Percentiles rank a stretch among this genome's conserved stretches.
These are phyloP conservation scores for Ilyonectria mors-panacis DNA, from an alignment of 2,329 filamentous ascomycete species.

Conservation along the genomic window DNA sequence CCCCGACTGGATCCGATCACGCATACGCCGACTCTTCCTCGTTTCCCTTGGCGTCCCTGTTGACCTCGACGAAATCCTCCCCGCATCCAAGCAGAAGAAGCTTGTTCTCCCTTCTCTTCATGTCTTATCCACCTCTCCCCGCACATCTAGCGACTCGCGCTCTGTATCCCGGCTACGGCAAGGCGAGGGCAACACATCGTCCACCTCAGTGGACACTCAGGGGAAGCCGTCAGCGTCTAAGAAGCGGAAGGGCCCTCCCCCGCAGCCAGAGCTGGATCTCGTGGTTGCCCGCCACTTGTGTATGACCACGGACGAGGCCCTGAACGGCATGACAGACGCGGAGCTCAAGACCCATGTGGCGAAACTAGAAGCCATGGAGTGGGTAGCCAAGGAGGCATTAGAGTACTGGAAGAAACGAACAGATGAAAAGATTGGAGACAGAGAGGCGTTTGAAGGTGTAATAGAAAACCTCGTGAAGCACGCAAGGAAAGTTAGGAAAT, in stretches of 20 bases:
- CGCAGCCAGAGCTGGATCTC: constrained; percentile 83
- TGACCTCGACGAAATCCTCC: constrained; percentile 96
- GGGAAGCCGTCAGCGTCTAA: constrained; percentile 64
- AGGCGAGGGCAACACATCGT: constrained; percentile 67
- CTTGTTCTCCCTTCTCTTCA: constrained; percentile 92
- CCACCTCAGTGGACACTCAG: constrained; percentile 72
- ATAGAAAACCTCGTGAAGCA: constrained; percentile 97
- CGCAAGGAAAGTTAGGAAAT: constrained; percentile 87
- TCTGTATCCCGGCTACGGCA: constrained; percentile 63
- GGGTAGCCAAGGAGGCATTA: constrained; percentile 81
- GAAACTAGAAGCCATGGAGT: constrained; percentile 78
- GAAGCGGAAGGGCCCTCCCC: constrained; percentile 71
- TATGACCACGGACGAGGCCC: constrained; percentile 85
- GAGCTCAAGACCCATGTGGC: constrained; percentile 82
- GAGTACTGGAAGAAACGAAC: constrained; percentile 91
- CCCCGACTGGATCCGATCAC: constrained; percentile 97
- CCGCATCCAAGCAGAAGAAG: constrained; percentile 98
- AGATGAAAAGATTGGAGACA: constrained; percentile 89
- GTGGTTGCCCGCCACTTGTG: constrained; percentile 84
- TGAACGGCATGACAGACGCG: constrained; percentile 82
- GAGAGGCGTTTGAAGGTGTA: constrained; percentile 94
- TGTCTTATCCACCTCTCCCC: constrained; percentile 70
- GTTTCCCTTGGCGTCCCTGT: constrained; percentile 96
- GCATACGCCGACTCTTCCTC: constrained; percentile 93
- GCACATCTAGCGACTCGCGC: constrained; percentile 69